Evolutionary conservation across 495 filamentous ascomycete genomes (phyloP).

Genomic region (Symbiotaphrina buchneri): DNA sequence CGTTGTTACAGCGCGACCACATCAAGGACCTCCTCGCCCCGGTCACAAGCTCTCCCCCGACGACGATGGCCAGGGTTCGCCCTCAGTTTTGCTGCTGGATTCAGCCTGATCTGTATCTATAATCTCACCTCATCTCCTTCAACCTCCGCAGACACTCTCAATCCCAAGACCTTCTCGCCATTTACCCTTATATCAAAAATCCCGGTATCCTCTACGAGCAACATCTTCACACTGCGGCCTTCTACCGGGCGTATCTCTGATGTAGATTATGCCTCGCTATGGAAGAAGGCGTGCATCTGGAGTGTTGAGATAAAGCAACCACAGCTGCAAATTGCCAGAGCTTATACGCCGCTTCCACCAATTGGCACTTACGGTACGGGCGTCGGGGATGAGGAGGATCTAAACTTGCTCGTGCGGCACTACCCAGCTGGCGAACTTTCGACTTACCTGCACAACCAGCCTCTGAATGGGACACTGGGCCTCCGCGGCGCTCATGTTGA

Average conservation of each 20-base stretch:
- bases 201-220: conserved; percentile 48
- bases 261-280: conserved; percentile 22
- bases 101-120: too few relatives aligned
- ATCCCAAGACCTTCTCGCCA: conserved; percentile 29
- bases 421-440: conserved; percentile 25
- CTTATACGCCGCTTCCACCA: conserved; percentile 72
- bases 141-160: too few relatives aligned
- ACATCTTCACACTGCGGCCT: conserved; percentile 47
- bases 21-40: too few relatives aligned
- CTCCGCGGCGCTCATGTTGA: conserved; percentile 61
- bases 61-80: too few relatives aligned
- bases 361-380: conserved; percentile 5
- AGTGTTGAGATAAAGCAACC: conserved; percentile 88
- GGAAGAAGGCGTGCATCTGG: conserved; percentile 41
- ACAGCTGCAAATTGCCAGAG: conserved; percentile 65
- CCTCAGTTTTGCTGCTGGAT: too few relatives aligned
- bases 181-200: conserved; percentile 40
- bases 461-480: conserved; percentile 36
- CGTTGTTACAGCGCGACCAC: too few relatives aligned
- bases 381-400: conserved; percentile 7
- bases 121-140: too few relatives aligned
- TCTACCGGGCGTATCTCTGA: conserved; percentile 11
- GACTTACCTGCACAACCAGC: conserved; percentile 40
- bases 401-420: conserved; percentile 25
- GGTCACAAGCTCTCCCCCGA: too few relatives aligned